A percentile compares a stretch with the other conserved stretches of the same genome.
Evolutionary conservation across 345 rosid species (phyloP).

Genomic region (Nasturtium officinale): DNA sequence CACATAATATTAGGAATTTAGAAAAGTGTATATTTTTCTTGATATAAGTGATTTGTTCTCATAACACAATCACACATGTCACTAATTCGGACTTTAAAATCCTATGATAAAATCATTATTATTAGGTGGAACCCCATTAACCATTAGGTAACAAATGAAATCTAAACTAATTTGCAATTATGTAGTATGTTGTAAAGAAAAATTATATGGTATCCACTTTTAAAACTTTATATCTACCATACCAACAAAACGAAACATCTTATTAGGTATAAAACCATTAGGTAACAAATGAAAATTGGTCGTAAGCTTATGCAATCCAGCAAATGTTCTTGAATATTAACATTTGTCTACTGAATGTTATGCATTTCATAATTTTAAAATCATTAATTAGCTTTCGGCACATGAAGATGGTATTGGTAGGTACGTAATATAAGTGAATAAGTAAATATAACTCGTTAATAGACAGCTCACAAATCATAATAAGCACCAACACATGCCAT

Average conservation of each 20-base stretch:
- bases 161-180: neutral
- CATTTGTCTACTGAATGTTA: neutral
- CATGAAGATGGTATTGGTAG: conserved; percentile 39
- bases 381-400: conserved; percentile 24
- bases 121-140: too few relatives aligned
- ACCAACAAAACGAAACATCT: conserved; percentile 18
- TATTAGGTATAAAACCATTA: conserved; percentile 17
- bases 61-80: neutral
- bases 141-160: too few relatives aligned
- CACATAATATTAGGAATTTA: neutral
- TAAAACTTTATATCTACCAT: neutral
- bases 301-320: conserved; percentile 22
- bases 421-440: conserved; percentile 30
- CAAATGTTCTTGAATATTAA: conserved; percentile 9
- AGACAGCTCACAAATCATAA: conserved; percentile 42
- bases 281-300: conserved; percentile 19
- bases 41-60: neutral
- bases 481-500: conserved; percentile 32
- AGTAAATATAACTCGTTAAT: conserved; percentile 13
- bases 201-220: neutral
- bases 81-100: neutral
- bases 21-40: neutral
- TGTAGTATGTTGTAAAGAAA: neutral
- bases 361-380: conserved; percentile 12
- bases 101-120: neutral